Evolutionary conservation across 1,284 basidiomycete species (phyloP), one percentile per base, ranked within the genome.

Genomic region (Pterula multifida): DNA sequence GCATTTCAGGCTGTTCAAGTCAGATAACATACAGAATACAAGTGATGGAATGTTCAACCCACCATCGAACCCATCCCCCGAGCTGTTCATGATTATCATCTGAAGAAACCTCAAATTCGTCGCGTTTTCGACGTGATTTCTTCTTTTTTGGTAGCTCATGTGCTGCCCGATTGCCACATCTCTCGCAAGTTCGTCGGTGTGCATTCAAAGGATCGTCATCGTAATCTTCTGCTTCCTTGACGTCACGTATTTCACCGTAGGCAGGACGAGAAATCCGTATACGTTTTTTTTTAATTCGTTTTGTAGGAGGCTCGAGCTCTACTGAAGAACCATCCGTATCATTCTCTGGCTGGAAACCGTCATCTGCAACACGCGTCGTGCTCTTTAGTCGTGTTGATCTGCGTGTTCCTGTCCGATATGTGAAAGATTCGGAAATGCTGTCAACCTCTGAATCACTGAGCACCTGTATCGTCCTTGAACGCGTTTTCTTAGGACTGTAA

Each of bases 41-140:
- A 26, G 45, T 13, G 45, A 32, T 21, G 21, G 26, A 19, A 11
- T 53, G 36, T n/a, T 26, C n/a, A 53, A 39, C 76, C 51, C 61
- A 87, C 85, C 90, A 93, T 68, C 81, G 75, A 52, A 92, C 78
- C 90, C 90, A 94, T 23, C 90, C 90, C 21, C 86, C 85, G 39
- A 87, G 66, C 3, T 61, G 62, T 50, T 73, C 68, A 48, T 70
- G 66, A 50, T 75, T 68, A 51, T 73, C 67, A 19, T 67, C 65
- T 6, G 63, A 65, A 15, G 61, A 61, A 42, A 63, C 70, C 51
- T 69, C 71, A 51, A 63, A 65, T 59, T 65, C 73, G 56, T 68
- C 73, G 35, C 67, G 64, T 57, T 65, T 68, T 28, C 59, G 59
- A 51, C 39, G 39, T 4, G 39, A 42, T 42, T 71, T 67, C 55